phyloP scores from a whole-genome alignment of 2,329 filamentous ascomycete genomes.

The Fusarium pilosicola region DNA sequence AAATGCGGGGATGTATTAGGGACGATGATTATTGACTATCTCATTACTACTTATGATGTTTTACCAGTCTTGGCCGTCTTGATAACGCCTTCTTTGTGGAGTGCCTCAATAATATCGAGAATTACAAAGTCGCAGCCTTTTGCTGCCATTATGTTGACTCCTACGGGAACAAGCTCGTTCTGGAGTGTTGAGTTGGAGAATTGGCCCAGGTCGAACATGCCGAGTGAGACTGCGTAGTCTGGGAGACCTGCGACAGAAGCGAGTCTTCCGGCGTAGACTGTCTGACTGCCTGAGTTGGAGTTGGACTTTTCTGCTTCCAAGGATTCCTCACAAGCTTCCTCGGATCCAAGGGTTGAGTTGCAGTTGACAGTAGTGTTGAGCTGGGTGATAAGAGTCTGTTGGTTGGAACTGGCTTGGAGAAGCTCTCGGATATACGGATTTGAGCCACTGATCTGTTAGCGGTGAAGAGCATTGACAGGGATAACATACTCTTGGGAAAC shows the following conservation, averaged over 20 bases:
- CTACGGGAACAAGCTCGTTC: neutral
- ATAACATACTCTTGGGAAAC: constrained; percentile 11
- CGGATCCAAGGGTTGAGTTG: constrained; percentile 4
- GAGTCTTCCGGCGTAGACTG: neutral
- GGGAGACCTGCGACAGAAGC: constrained; percentile 17
- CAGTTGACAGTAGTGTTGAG: constrained; percentile 10
- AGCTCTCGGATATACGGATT: constrained; percentile 5
- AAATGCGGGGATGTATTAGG: neutral
- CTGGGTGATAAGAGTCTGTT: neutral
- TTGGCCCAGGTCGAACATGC: constrained; percentile 6
- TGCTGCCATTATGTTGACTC: neutral
- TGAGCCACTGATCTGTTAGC: neutral
- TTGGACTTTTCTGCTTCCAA: neutral
- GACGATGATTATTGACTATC: neutral
- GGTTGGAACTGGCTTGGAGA: rapidly evolving
- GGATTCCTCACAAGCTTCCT: neutral
- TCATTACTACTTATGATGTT: neutral
- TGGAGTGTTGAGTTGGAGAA: constrained; percentile 1
- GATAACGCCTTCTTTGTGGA: neutral
- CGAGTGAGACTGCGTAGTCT: constrained; percentile 18
- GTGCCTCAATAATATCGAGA: constrained; percentile 7
- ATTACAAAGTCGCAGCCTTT: constrained; percentile 26
- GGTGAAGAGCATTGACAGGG: rapidly evolving
- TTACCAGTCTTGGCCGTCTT: constrained; percentile 7
- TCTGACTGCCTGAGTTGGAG: neutral